A percentile compares a stretch with the other conserved stretches of the same genome.
phyloP scores from a whole-genome alignment of 805 yeast genomes.

The Yarrowia porcina region DNA sequence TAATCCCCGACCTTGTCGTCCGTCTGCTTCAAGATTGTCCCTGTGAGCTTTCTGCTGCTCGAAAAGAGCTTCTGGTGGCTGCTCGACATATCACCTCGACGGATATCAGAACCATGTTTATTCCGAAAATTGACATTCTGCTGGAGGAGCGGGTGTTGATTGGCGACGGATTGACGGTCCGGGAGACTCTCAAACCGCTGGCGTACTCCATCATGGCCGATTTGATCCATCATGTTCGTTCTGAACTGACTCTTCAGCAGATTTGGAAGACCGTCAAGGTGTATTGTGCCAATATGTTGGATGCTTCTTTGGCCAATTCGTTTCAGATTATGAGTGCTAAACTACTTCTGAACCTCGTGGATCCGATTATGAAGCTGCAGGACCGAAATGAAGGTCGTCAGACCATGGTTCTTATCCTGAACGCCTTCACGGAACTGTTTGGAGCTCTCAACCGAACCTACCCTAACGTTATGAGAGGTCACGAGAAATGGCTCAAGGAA shows the following conservation, averaged over 20 bases:
- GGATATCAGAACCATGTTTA: slow-evolving; percentile 73
- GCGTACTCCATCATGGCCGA: slow-evolving; percentile 97
- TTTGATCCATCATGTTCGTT: slow-evolving; percentile 85
- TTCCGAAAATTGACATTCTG: slow-evolving; percentile 79
- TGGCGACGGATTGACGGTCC: slow-evolving; percentile 89
- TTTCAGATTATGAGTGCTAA: slow-evolving; percentile 98
- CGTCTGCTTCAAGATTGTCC: slow-evolving; percentile 93
- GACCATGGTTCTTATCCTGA: slow-evolving; percentile 78
- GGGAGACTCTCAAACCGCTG: slow-evolving; percentile 84
- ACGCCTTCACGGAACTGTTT: slow-evolving; percentile 82
- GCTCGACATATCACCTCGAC: slow-evolving; percentile 93
- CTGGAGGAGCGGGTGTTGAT: slow-evolving; percentile 84
- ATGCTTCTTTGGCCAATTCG: slow-evolving; percentile 75
- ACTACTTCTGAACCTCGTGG: slow-evolving; percentile 79
- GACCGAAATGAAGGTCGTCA: slow-evolving; percentile 80
- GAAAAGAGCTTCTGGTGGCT: slow-evolving; percentile 90
- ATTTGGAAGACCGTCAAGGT: slow-evolving; percentile 83
- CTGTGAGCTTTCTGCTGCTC: slow-evolving; percentile 81
- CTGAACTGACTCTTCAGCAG: slow-evolving; percentile 75
- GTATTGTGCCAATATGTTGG: slow-evolving; percentile 77
- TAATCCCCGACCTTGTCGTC: slow-evolving; percentile 83
- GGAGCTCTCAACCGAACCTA: slow-evolving; percentile 69
- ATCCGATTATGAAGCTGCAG: slow-evolving; percentile 76
- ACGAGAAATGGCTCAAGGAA: slow-evolving; percentile 43
- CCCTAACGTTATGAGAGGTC: slow-evolving; percentile 60